phyloP scores from a whole-genome alignment of 148 eudicot genomes.

The Fagopyrum homotropicum region DNA sequence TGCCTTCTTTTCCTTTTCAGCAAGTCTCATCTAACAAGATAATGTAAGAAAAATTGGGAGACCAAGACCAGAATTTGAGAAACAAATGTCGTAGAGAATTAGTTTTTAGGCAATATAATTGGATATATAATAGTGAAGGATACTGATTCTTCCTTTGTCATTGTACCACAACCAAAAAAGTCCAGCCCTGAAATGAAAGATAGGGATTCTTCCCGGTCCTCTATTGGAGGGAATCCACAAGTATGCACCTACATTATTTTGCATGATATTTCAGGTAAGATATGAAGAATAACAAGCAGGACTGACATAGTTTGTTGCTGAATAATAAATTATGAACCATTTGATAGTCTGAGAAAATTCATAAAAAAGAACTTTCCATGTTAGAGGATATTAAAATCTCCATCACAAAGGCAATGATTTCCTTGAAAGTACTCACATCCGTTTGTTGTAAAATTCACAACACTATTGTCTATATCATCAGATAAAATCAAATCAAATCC shows the following conservation, averaged over 20 bases:
- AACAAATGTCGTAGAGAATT: not conserved
- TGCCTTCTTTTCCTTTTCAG: slow-evolving; percentile 65
- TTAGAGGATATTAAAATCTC: not conserved
- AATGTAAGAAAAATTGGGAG: slow-evolving; percentile 20
- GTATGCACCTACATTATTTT: slow-evolving; percentile 65
- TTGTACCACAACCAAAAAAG: slow-evolving; percentile 76
- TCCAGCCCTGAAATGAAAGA: slow-evolving; percentile 65
- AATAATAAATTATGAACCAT: not conserved
- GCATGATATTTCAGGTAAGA: not conserved
- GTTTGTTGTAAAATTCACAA: not conserved
- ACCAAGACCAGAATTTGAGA: not conserved
- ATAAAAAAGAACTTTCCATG: not conserved
- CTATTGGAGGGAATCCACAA: slow-evolving; percentile 97
- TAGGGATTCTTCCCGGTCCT: slow-evolving; percentile 70
- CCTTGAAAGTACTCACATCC: not conserved
- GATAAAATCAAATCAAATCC: not conserved
- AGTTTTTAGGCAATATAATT: slow-evolving; percentile 9
- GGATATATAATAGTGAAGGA: slow-evolving; percentile 16
- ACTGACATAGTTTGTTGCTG: not conserved
- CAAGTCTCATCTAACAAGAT: slow-evolving; percentile 56
- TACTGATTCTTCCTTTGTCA: slow-evolving; percentile 80
- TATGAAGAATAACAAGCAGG: not conserved
- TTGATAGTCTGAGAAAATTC: not conserved
- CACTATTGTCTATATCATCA: no score
- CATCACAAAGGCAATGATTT: not conserved